Conservation (phyloP, 306 rosid species). For the Cucurbita moschata region DNA sequence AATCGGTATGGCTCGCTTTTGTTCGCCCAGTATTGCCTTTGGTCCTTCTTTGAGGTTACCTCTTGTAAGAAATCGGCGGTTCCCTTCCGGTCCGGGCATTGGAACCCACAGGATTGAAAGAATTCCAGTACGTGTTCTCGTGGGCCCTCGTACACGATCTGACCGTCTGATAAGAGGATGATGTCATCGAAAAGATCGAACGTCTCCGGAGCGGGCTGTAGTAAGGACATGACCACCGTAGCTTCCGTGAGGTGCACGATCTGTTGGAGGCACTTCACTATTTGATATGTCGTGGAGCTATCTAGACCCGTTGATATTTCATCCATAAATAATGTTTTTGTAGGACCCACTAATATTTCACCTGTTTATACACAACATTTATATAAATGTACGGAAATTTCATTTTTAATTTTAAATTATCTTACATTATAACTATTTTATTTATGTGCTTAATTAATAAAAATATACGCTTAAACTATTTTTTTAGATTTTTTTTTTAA, state of each 20-base stretch:
- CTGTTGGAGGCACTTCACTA: constrained; percentile 37
- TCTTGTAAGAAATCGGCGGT: constrained; percentile 52
- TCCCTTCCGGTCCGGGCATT: constrained; percentile 38
- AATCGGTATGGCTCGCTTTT: constrained; percentile 31
- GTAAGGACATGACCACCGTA: constrained; percentile 47
- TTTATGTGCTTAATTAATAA: too few species aligned
- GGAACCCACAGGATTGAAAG: constrained; percentile 35
- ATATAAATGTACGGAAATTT: too few species aligned
- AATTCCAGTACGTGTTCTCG: constrained; percentile 20
- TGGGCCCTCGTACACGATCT: constrained; percentile 51
- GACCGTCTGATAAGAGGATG: constrained; percentile 47
- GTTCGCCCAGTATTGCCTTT: constrained; percentile 77
- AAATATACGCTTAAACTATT: too few species aligned
- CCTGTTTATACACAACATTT: constrained; percentile 4
- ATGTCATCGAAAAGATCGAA: constrained; percentile 54
- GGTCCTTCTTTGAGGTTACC: constrained; percentile 84
- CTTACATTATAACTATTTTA: too few species aligned
- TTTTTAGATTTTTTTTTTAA: too few species aligned
- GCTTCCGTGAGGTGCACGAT: constrained; percentile 35
- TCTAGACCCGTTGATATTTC: constrained; percentile 66
- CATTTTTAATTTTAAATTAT: too few species aligned
- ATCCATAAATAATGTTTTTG: constrained; percentile 48
- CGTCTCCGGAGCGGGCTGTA: constrained; percentile 60
- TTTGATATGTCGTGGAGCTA: constrained; percentile 57
- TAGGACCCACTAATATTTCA: constrained; percentile 50